phyloP scores from a whole-genome alignment of 495 filamentous ascomycete species.

The Talaromyces stipitatus region DNA sequence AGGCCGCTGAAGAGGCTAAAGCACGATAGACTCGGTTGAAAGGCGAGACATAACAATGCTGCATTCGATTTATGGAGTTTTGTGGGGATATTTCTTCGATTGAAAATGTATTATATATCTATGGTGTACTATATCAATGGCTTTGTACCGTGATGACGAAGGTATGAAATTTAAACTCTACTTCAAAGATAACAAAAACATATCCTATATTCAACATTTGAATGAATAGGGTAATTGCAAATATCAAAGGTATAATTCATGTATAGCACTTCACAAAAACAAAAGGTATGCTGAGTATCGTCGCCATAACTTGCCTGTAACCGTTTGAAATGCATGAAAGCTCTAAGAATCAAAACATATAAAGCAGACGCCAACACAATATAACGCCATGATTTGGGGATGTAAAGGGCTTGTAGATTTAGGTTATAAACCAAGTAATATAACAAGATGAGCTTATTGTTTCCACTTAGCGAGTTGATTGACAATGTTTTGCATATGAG shows the following conservation, averaged over 20 bases:
- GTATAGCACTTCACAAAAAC: constrained; percentile 11
- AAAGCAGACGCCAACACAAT: not conserved
- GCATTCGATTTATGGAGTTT: constrained; percentile 1
- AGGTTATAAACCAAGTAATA: not conserved
- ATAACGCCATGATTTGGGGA: not conserved
- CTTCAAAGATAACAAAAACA: not conserved
- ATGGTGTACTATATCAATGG: not conserved
- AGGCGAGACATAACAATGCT: not conserved
- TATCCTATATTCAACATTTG: not conserved
- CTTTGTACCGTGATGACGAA: not conserved
- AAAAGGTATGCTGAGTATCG: not conserved
- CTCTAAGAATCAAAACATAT: not conserved
- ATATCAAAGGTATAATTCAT: not conserved
- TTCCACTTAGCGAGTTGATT: constrained; percentile 54
- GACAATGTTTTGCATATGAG: constrained; percentile 54
- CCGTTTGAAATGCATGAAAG: not conserved
- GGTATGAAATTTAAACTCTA: not conserved
- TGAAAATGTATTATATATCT: not conserved
- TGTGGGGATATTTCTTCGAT: not conserved
- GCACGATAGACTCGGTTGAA: constrained; percentile 15
- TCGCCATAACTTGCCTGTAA: not conserved
- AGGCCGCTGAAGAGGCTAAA: constrained; percentile 43
- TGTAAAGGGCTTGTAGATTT: not conserved
- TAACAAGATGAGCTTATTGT: constrained; percentile 31
- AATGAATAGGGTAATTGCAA: not conserved